Evolutionary conservation across 495 filamentous ascomycete species (phyloP), one percentile per base, ranked within the genome.

Genomic region (Apodospora peruviana): DNA sequence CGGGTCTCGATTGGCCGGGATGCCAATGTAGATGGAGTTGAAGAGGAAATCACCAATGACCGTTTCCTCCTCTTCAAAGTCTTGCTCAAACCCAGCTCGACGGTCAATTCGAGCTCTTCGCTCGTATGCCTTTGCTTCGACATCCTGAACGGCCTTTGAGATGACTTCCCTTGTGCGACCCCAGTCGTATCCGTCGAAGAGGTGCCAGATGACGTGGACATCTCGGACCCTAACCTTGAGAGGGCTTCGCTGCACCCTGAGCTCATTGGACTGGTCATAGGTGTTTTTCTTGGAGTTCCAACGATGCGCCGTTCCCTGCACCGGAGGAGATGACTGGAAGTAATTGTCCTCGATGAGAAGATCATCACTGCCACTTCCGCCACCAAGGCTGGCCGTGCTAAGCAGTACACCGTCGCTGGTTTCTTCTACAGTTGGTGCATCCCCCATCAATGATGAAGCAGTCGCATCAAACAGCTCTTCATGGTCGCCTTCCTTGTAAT

Each of bases 161-260:
- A 96, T 95, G 3, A 83, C 83, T 49, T 95, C 89, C 40, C 91
- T 72, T 0, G 93, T 97, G 23, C 79, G 73, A 55, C 82, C 81
- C 94, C 94, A 99, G 66, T 99, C 94, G 61, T 95, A 99, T 5
- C 94, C 94, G 68, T 99, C 94, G 62, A 90, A 95, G 2, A 99
- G 72, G 62, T 99, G 96, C 94, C 94, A 99, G 52, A 97, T 95
- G 40, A 96, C 71, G 62, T 97, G 88, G 12, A 94, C 82, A 64
- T 95, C 90, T 4, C 88, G 82, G 14, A 96, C 76, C 25, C 81
- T 78, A 8, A 97, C 72, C 50, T 82, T 81, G 19, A 97, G 71
- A 12, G 93, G 91, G 53, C 84, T 87, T 5, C 56, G 64, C 41
- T 72, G 74, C n/a, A 83, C 63, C 51, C 83, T 85, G 9, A 68